Conservation (phyloP, 129 eudicot genomes). For the Heracleum sosnowskyi region DNA sequence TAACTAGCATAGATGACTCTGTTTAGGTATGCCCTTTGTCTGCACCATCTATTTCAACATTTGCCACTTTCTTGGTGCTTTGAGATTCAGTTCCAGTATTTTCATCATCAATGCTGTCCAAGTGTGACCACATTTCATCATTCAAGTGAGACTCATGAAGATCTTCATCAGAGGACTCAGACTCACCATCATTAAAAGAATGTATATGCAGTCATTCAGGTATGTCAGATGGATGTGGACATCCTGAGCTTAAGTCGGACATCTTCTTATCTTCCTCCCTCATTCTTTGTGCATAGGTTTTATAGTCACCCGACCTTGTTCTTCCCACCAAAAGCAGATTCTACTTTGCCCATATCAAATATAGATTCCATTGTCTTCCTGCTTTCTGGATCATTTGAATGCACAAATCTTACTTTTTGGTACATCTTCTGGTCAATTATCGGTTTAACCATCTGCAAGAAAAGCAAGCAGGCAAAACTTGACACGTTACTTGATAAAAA, state of each 20-base stretch:
- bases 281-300: constrained; percentile 22
- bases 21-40: not conserved
- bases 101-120: constrained; percentile 17
- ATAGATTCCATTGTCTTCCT: constrained; percentile 25
- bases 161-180: constrained; percentile 16
- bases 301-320: constrained; percentile 2
- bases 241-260: not conserved
- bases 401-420: constrained; percentile 21
- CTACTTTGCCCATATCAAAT: constrained; percentile 25
- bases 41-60: not conserved
- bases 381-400: constrained; percentile 22
- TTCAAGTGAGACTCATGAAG: constrained; percentile 3
- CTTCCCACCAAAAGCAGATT: constrained; percentile 26
- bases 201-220: constrained; percentile 12
- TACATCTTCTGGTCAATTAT: constrained; percentile 24
- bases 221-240: not conserved
- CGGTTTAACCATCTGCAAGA: constrained; percentile 25
- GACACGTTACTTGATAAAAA: not conserved
- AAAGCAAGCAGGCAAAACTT: not conserved
- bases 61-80: constrained; percentile 1
- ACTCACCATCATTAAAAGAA: not conserved
- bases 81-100: constrained; percentile 1
- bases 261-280: constrained; percentile 22
- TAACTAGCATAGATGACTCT: not conserved
- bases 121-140: constrained; percentile 3